Conservation (phyloP, 768 basidiomycete species). For the Pleurotus eryngii region DNA sequence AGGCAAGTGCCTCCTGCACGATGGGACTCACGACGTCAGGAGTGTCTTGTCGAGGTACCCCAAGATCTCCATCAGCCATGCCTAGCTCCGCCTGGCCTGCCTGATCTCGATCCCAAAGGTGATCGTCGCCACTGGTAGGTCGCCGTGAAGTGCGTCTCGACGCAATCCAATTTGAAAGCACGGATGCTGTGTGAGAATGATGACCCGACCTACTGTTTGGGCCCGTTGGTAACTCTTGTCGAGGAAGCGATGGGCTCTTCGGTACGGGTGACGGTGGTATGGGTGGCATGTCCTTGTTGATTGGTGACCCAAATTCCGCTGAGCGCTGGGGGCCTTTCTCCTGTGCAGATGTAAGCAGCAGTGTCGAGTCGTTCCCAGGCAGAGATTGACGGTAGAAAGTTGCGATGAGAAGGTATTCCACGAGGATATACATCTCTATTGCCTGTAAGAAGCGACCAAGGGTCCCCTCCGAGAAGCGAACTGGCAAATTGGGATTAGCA, state of each 20-base stretch:
- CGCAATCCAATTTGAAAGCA: constrained; percentile 38
- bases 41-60: neutral
- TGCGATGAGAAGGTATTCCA: constrained; percentile 53
- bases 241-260: neutral
- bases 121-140: constrained; percentile 23
- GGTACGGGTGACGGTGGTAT: neutral
- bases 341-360: neutral
- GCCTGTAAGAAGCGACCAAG: constrained; percentile 68
- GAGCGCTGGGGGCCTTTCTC: neutral
- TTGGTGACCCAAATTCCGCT: neutral
- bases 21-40: constrained; percentile 4
- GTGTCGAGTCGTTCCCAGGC: neutral
- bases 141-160: constrained; percentile 24
- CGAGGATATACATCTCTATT: constrained; percentile 57
- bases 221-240: neutral
- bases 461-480: constrained; percentile 64
- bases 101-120: constrained; percentile 28
- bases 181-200: constrained; percentile 16
- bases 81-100: constrained; percentile 28
- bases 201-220: neutral
- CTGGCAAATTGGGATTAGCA: constrained; percentile 26
- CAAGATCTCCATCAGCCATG: constrained; percentile 10
- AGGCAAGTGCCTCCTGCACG: constrained; percentile 5
- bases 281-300: constrained; percentile 5
- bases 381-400: constrained; percentile 28